Percentiles rank a stretch among this genome's conserved stretches.
Conservation (phyloP, 148 eudicot genomes). For the Amaranthus hypochondriacus region DNA sequence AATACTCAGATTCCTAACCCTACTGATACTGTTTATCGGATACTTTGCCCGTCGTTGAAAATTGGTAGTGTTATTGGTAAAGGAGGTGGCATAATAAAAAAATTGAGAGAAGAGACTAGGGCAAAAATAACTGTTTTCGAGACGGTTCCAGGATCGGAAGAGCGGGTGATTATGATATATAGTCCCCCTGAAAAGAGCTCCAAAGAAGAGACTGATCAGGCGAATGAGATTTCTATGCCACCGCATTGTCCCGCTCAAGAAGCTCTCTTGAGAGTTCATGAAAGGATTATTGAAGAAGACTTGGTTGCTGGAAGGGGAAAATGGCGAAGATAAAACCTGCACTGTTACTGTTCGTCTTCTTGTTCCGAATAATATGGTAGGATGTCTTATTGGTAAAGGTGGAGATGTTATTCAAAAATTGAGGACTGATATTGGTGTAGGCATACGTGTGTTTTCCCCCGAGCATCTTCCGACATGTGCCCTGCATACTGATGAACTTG, state of each 20-base stretch:
- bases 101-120: constrained; percentile 68
- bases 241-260: constrained; percentile 69
- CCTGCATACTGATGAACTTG: constrained; percentile 55
- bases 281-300: constrained; percentile 62
- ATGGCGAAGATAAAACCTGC: constrained; percentile 28
- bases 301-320: constrained; percentile 37
- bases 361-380: constrained; percentile 67
- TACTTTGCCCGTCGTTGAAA: constrained; percentile 63
- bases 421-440: constrained; percentile 71
- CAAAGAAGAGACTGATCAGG: constrained; percentile 21
- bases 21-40: constrained; percentile 64
- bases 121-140: constrained; percentile 73
- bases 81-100: constrained; percentile 68
- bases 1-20: constrained; percentile 39
- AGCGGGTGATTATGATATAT: constrained; percentile 55
- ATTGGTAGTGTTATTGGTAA: constrained; percentile 83
- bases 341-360: constrained; percentile 61
- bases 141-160: constrained; percentile 57
- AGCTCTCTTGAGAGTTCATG: constrained; percentile 73
- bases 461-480: constrained; percentile 78
- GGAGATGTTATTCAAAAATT: constrained; percentile 74
- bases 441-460: constrained; percentile 64
- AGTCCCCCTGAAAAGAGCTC: constrained; percentile 44
- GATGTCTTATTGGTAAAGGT: constrained; percentile 69
- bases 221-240: constrained; percentile 32